Evolutionary conservation across 495 filamentous ascomycete species (phyloP).

Genomic region (Cercophora scortea): DNA sequence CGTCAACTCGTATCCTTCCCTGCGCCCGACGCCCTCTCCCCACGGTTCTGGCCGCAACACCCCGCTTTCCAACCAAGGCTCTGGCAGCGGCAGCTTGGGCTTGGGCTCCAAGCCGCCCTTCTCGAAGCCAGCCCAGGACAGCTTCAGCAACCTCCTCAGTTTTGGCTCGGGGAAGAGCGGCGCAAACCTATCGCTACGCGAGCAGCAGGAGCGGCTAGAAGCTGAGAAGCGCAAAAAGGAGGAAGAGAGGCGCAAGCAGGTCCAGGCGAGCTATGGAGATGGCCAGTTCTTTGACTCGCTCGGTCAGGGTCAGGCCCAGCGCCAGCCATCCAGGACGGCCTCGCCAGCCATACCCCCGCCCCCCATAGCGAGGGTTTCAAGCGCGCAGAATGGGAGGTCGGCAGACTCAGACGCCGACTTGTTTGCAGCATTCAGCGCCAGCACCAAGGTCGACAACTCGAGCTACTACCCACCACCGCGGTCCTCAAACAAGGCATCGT

Average conservation of each 20-base stretch:
- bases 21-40: slow-evolving; percentile 55
- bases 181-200: slow-evolving; percentile 70
- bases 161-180: slow-evolving; percentile 59
- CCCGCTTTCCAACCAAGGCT: slow-evolving; percentile 51
- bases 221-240: slow-evolving; percentile 71
- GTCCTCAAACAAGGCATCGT: slow-evolving; percentile 18
- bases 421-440: slow-evolving; percentile 53
- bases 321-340: slow-evolving; percentile 22
- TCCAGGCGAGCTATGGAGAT: slow-evolving; percentile 68
- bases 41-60: slow-evolving; percentile 59
- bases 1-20: slow-evolving; percentile 40
- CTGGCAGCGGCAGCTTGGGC: slow-evolving; percentile 27
- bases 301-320: slow-evolving; percentile 28
- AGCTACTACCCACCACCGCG: slow-evolving; percentile 51
- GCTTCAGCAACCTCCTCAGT: slow-evolving; percentile 81
- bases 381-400: slow-evolving; percentile 21
- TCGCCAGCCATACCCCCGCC: slow-evolving; percentile 26
- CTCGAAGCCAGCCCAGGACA: slow-evolving; percentile 62
- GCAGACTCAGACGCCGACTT: slow-evolving; percentile 46
- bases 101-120: slow-evolving; percentile 45
- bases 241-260: slow-evolving; percentile 57
- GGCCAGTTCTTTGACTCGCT: slow-evolving; percentile 68
- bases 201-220: slow-evolving; percentile 75
- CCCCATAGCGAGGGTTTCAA: slow-evolving; percentile 1
- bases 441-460: slow-evolving; percentile 52